Evolutionary conservation across 169 alveolate genomes (phyloP).

Genomic region (Haemoproteus tartakovskyi): DNA sequence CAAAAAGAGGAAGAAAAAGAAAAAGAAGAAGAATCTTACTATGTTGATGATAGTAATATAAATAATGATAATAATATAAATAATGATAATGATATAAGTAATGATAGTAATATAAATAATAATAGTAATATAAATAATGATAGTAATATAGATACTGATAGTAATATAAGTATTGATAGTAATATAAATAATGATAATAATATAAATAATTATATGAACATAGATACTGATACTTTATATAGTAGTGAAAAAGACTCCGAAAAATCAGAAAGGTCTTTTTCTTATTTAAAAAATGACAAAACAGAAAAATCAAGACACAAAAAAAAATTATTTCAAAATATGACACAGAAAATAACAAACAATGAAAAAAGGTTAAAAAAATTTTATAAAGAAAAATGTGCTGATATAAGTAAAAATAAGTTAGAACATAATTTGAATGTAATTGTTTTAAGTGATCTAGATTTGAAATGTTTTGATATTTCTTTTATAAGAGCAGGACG

Average conservation of each 20-base stretch:
- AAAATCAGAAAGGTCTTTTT: no score
- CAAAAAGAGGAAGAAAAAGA: neutral
- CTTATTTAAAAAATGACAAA: neutral
- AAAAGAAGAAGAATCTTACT: neutral
- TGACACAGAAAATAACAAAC: conserved; percentile 8
- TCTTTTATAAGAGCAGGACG: conserved; percentile 59
- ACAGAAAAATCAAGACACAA: neutral
- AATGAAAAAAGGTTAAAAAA: conserved; percentile 39
- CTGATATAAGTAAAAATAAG: conserved; percentile 1
- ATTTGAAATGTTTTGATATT: conserved; percentile 9
- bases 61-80: no score
- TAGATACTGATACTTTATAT: no score
- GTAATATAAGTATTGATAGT: no score
- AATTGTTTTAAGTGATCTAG: conserved; percentile 46
- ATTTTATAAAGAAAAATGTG: conserved; percentile 21
- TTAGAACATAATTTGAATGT: conserved; percentile 31
- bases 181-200: no score
- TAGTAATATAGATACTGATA: no score
- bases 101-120: no score
- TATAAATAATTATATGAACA: no score
- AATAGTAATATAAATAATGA: no score
- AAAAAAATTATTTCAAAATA: conserved; percentile 9
- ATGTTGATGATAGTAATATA: no score
- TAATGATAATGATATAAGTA: no score
- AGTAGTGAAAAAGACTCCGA: no score